Conservation (phyloP, 805 yeast species). For the Kodamaea fukazawae region DNA sequence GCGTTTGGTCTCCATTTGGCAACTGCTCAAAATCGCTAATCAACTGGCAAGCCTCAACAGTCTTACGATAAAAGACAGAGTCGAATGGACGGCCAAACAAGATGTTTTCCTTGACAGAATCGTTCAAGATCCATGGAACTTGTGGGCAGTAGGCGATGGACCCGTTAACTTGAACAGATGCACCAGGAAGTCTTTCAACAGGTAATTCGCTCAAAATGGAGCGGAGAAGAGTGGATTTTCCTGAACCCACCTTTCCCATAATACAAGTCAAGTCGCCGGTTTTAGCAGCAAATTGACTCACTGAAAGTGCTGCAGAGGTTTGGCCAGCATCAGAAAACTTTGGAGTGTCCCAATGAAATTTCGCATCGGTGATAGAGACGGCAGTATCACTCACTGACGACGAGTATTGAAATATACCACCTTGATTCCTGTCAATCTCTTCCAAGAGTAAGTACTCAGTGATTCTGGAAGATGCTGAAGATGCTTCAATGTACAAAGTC, state of each 20-base stretch:
- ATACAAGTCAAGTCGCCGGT: conserved; percentile 57
- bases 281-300: conserved; percentile 48
- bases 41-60: conserved; percentile 50
- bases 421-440: conserved; percentile 21
- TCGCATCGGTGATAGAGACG: conserved; percentile 45
- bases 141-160: conserved; percentile 62
- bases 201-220: conserved; percentile 56
- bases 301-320: conserved; percentile 35
- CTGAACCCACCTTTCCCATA: conserved; percentile 68
- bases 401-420: conserved; percentile 1
- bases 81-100: conserved; percentile 49
- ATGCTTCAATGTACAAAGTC: conserved; percentile 54
- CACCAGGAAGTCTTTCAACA: conserved; percentile 6
- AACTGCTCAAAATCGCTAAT: conserved; percentile 45
- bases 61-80: conserved; percentile 37
- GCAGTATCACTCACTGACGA: conserved; percentile 12
- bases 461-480: conserved; percentile 55
- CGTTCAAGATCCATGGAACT: conserved; percentile 53
- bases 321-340: conserved; percentile 40
- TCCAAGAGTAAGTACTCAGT: conserved; percentile 42
- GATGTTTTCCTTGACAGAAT: conserved; percentile 49
- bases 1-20: conserved; percentile 53
- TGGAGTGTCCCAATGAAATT: conserved; percentile 48
- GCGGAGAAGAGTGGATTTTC: conserved; percentile 58
- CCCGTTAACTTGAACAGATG: conserved; percentile 29